Conservation (phyloP, 805 yeast genomes). For the Yarrowia hollandica region DNA sequence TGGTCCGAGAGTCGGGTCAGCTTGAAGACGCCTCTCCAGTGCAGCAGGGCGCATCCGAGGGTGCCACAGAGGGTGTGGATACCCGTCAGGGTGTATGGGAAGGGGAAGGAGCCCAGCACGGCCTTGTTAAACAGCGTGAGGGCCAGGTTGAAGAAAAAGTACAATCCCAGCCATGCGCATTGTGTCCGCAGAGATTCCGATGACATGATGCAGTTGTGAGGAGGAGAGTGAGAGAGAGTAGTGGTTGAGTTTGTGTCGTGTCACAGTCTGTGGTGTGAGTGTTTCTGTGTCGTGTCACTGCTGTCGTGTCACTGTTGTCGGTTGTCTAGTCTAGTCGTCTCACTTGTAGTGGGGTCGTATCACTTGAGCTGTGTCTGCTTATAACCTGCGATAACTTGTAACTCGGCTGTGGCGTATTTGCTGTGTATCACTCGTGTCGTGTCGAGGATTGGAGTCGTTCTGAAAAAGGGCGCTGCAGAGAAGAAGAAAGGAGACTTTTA, state of each 20-base stretch:
- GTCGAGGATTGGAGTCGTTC: too few species aligned
- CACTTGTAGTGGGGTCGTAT: too few species aligned
- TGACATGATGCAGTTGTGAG: neutral
- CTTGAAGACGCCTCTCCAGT: constrained; percentile 34
- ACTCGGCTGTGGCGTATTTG: too few species aligned
- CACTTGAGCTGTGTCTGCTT: too few species aligned
- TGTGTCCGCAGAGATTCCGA: constrained; percentile 13
- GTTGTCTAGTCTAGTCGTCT: too few species aligned
- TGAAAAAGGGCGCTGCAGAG: too few species aligned
- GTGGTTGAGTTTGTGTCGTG: neutral
- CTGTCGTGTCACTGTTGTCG: too few species aligned
- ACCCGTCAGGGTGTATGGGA: constrained; percentile 38
- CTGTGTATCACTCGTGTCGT: too few species aligned
- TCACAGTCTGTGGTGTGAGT: neutral
- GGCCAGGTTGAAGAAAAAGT: constrained; percentile 38
- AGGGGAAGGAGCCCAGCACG: constrained; percentile 38
- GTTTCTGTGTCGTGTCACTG: neutral
- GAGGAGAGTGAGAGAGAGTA: neutral
- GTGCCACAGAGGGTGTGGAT: constrained; percentile 37
- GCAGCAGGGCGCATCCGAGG: constrained; percentile 36
- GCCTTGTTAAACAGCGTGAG: constrained; percentile 38
- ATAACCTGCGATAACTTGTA: too few species aligned
- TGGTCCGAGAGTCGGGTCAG: constrained; percentile 35
- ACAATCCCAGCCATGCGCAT: constrained; percentile 37
- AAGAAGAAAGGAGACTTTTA: neutral